Evolutionary conservation across 768 basidiomycete species (phyloP).

Genomic region (Psilocybe sp.): DNA sequence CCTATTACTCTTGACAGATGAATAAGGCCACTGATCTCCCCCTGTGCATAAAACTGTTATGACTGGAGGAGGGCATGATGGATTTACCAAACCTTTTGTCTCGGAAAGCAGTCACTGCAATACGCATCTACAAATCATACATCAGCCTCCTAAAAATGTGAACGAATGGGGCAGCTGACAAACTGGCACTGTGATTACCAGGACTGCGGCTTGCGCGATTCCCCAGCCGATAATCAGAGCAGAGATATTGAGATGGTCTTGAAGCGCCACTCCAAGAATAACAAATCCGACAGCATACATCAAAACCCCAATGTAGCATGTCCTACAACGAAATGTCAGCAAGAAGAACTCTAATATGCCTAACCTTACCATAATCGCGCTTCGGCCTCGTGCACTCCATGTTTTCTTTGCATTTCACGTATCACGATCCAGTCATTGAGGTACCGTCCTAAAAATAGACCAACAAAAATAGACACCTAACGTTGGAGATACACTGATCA

Average conservation of each 20-base stretch:
- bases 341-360: background rate
- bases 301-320: conserved; percentile 55
- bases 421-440: conserved; percentile 52
- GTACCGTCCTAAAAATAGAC: conserved; percentile 51
- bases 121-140: conserved; percentile 20
- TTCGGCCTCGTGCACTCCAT: conserved; percentile 58
- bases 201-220: conserved; percentile 49
- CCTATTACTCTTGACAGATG: conserved; percentile 57
- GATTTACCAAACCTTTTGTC: conserved; percentile 6
- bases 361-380: conserved; percentile 51
- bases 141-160: conserved; percentile 26
- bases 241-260: conserved; percentile 47
- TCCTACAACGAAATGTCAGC: conserved; percentile 30
- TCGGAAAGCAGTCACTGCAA: conserved; percentile 20
- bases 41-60: conserved; percentile 25
- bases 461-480: conserved; percentile 49
- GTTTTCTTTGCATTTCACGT: conserved; percentile 41
- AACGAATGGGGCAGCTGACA: conserved; percentile 27
- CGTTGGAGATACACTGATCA: background rate
- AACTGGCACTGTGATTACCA: conserved; percentile 61
- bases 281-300: conserved; percentile 61
- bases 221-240: conserved; percentile 70
- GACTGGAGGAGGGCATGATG: background rate
- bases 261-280: conserved; percentile 50
- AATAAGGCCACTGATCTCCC: conserved; percentile 61